Base-by-base conservation (phyloP, 2,329 filamentous ascomycete genomes). In the Aphanocladium album region DNA sequence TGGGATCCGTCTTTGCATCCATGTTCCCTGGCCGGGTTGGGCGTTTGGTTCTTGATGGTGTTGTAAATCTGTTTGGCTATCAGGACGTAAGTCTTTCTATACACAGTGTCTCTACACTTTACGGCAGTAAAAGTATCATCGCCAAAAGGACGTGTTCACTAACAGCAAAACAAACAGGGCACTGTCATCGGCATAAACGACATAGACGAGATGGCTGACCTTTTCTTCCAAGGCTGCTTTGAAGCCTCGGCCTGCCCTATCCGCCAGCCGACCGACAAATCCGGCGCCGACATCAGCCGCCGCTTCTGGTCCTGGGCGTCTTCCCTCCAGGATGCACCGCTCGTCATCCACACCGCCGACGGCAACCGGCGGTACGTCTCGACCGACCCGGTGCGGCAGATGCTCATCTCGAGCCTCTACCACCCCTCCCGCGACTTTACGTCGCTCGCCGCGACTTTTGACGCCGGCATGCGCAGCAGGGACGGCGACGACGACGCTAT, bases 1-100 rank as follows among this genome's bases (percentile, higher is more conserved):
- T 76, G 11, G 74, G 74, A 8, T 58, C 60, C 21, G 72, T 68
- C 2, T 73, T 73, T 55, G 72, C 72, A 7, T 66, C 68, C 7
- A 68, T 74, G 68, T 63, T 67, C 21, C 66, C 68, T 5, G 64
- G 65, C 41, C 62, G 62, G 7, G 49, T 69, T 2, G 57, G 50
- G 6, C 63, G 67, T 11, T 61, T 69, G 58, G 35, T 70, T 17
- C 60, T 70, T 1, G 68, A 70, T 9, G 69, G 68, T 23, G 64
- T 70, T 35, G 54, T 67, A 21, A 66, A 70, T 9, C 25, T 27
- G 8, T 6, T n/a, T 17, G 17, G 47, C 27, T 33, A 51, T 27
- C 45, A 49, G 5, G 45, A 49, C 17, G 45, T 27, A 27, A 9
- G 45, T 27, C 11, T n/a, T 25, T 23, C 8, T 12, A n/a, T n/a